A percentile compares a stretch with the other conserved stretches of the same genome.
These are phyloP conservation scores for Maudiozyma bulderi DNA, from an alignment of 805 yeast genomes.

Conservation along the genomic window DNA sequence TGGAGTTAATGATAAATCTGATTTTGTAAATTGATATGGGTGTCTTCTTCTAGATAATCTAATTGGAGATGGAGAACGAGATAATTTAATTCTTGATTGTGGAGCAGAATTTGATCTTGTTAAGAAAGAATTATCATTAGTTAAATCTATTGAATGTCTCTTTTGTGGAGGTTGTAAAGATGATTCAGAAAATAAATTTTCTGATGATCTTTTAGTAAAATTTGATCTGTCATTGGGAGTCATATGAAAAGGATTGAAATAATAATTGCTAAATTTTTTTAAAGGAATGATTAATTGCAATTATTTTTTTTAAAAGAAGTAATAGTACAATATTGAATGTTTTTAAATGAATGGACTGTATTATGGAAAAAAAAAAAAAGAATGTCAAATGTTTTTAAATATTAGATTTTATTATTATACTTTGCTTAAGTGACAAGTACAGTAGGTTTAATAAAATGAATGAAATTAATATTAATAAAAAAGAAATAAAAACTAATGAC, in stretches of 20 bases:
- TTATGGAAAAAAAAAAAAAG: no score
- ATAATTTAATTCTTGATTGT: background rate
- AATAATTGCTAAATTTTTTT: background rate
- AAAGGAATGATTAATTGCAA: background rate
- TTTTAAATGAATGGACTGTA: no score
- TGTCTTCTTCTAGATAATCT: conserved; percentile 3
- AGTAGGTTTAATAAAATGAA: no score
- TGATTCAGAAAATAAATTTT: background rate
- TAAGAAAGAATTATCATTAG: background rate
- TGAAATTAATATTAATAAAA: no score
- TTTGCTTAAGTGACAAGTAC: no score
- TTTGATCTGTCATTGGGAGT: background rate
- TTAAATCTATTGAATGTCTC: background rate
- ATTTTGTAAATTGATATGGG: conserved; percentile 1
- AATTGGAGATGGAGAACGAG: conserved; percentile 3
- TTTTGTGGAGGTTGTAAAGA: conserved; percentile 2
- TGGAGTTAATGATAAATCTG: background rate
- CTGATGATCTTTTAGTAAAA: conserved; percentile 6
- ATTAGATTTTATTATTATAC: no score
- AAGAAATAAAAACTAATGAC: no score
- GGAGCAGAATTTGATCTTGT: background rate
- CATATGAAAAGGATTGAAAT: background rate
- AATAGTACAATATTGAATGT: no score
- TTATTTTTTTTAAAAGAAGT: no score
- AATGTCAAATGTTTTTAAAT: no score